Percentiles rank a stretch among this genome's conserved stretches.
Evolutionary conservation across 139 green algal species (phyloP).

Genomic region (Tetradesmus obliquus): DNA sequence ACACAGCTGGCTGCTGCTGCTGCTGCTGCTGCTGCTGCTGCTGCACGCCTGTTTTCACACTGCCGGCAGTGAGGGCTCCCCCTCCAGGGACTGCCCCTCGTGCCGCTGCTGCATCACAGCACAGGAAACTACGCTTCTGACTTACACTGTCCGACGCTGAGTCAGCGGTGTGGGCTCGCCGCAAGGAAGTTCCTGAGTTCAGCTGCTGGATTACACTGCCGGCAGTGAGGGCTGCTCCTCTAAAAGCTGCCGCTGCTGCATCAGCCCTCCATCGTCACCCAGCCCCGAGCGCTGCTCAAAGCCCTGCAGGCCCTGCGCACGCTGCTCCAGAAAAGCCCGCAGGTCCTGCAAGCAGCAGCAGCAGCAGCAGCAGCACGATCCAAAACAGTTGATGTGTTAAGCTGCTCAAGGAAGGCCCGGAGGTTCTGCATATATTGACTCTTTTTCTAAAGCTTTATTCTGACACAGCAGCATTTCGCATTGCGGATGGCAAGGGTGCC

Average conservation of each 20-base stretch:
- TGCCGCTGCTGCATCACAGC: background rate
- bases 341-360: background rate
- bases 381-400: no score
- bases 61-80: background rate
- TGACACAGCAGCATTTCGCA: no score
- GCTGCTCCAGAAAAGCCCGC: background rate
- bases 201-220: background rate
- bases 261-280: background rate
- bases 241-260: background rate
- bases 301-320: background rate
- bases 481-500: no score
- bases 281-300: background rate
- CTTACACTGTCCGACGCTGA: no score
- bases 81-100: background rate
- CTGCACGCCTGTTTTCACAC: background rate
- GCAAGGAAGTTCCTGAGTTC: background rate
- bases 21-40: background rate
- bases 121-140: no score
- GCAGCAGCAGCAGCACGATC: background rate
- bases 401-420: no score
- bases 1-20: no score
- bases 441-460: no score
- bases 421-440: no score
- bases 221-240: background rate
- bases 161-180: no score